A percentile compares a stretch with the other conserved stretches of the same genome.
Conservation (phyloP, 2,329 filamentous ascomycete species). For the Macroventuria anomochaeta region DNA sequence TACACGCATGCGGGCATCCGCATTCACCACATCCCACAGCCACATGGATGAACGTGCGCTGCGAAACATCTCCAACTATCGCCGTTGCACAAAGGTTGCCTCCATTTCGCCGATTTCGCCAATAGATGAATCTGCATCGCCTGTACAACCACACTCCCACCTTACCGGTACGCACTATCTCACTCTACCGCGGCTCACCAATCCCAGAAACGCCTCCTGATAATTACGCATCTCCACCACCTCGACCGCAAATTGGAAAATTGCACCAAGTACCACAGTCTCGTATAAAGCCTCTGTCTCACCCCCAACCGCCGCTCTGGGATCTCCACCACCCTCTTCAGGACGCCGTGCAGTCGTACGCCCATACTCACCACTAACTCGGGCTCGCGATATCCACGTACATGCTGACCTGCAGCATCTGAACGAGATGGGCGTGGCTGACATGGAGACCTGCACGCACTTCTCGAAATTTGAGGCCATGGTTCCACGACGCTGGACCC, state of each 20-base stretch:
- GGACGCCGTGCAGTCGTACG: conserved; percentile 22
- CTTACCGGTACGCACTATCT: not conserved
- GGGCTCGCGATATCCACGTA: conserved; percentile 13
- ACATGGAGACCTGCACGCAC: conserved; percentile 10
- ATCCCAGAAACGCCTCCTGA: not conserved
- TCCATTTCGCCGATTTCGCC: conserved; percentile 8
- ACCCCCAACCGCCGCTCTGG: conserved; percentile 12
- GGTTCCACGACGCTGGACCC: conserved; percentile 14
- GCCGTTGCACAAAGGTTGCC: conserved; percentile 9
- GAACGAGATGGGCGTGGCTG: conserved; percentile 5
- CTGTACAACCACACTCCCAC: conserved; percentile 6
- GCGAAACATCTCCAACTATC: not conserved
- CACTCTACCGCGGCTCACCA: not conserved
- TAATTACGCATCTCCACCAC: not conserved
- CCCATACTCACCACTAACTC: conserved; percentile 3
- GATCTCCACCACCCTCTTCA: conserved; percentile 4
- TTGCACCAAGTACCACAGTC: conserved; percentile 9
- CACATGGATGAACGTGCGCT: conserved; percentile 23
- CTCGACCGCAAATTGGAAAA: conserved; percentile 13
- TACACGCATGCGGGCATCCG: conserved; percentile 22
- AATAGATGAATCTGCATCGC: conserved; percentile 3
- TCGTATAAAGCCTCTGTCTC: conserved; percentile 15
- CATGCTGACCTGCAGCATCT: conserved; percentile 22
- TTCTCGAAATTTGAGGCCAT: conserved; percentile 4
- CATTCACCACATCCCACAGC: conserved; percentile 13